Evolutionary conservation across 2,329 filamentous ascomycete species (phyloP), one percentile per base, ranked within the genome.

Genomic region (Phaeomoniella chlamydospora): DNA sequence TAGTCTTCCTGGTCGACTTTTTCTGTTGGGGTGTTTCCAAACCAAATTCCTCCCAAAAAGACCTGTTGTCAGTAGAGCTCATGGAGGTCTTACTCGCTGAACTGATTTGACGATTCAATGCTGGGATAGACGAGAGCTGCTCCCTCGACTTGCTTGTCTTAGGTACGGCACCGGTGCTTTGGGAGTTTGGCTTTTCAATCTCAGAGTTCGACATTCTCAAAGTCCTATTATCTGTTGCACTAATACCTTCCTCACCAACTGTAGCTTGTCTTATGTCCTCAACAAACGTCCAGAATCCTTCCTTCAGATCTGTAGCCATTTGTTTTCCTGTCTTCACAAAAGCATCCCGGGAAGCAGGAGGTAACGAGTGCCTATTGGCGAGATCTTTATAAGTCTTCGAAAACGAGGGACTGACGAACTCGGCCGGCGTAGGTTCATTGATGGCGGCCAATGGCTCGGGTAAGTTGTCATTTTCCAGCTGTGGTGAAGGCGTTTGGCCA

Each of bases 231-330:
- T 58, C 55, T 19, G 60, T 61, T 30, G 74, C 77, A 41, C 67
- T 75, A 43, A 85, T 74, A 12, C 77, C 83, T 61, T 98, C 90
- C 37, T 98, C 90, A 15, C 90, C 90, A 4, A 98, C 86, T 0
- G 90, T 94, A 11, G 88, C 92, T 58, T 96, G 90, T 45, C 87
- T 73, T 33, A 98, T 75, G 52, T 98, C 90, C 54, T 96, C 90
- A 40, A 94, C 76, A 57, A 98, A 98, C 1, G 84, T 94, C 75
- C 82, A 87, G 34, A 98, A 62, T 2, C 90, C 88, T 35, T 90
- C 75, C 53, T 79, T 84, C 56, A 98, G 77, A 57, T 94, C 90
- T 40, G 83, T 80, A 12, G 87, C 82, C 57, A 94, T 78, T 55
- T 90, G 83, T 52, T 86, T 86, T 40, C 65, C 64, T 37, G 61